Percentiles rank a stretch among this genome's conserved stretches.
phyloP scores from a whole-genome alignment of 164 flowering plant species.

The Liriodendron chinense region DNA sequence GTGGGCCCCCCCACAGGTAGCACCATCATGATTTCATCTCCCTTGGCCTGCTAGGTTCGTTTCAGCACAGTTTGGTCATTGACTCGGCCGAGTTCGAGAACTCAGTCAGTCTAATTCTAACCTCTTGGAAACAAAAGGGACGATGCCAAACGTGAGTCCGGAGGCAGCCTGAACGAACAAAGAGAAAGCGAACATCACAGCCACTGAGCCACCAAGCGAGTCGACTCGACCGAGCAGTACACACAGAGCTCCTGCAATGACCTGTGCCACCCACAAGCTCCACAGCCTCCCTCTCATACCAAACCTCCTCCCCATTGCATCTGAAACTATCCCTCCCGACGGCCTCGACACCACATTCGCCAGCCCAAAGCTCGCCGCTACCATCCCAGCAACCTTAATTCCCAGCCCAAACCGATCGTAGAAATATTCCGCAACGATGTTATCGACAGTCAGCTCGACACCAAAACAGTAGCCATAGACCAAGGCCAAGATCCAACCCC shows the following conservation, averaged over 20 bases:
- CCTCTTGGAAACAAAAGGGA: constrained; percentile 89
- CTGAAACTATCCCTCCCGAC: constrained; percentile 67
- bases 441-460: constrained; percentile 75
- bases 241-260: constrained; percentile 65
- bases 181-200: constrained; percentile 58
- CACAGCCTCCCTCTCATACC: constrained; percentile 90
- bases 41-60: too few species aligned
- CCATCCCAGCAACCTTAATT: constrained; percentile 71
- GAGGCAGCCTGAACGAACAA: constrained; percentile 80
- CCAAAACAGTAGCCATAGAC: constrained; percentile 86
- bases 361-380: constrained; percentile 81
- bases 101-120: constrained; percentile 6
- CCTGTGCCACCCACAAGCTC: constrained; percentile 72
- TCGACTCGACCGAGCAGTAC: constrained; percentile 45
- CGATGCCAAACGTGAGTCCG: constrained; percentile 80
- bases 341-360: constrained; percentile 72
- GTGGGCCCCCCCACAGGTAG: too few species aligned
- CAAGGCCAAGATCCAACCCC: constrained; percentile 80
- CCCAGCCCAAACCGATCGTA: constrained; percentile 68
- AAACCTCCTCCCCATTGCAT: constrained; percentile 49
- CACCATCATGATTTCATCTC: too few species aligned
- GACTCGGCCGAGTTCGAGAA: too few species aligned
- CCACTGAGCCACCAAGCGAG: neutral
- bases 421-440: constrained; percentile 83
- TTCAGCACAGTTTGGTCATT: too few species aligned